Conservation (phyloP, 1,284 basidiomycete species). For the Trichosporon inkin region DNA sequence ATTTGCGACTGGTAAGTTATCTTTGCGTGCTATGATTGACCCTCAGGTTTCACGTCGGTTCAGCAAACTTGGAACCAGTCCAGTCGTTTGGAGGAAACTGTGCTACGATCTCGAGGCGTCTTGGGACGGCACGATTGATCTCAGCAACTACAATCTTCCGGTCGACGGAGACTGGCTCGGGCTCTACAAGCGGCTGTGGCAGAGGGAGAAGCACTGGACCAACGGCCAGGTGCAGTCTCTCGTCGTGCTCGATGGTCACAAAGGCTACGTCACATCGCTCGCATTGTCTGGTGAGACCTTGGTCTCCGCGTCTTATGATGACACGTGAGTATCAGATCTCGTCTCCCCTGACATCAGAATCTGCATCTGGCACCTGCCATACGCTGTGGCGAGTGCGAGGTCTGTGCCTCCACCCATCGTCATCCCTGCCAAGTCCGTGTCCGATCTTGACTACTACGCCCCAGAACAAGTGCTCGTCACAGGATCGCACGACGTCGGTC, state of each 20-base stretch:
- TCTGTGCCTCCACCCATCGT: conserved; percentile 22
- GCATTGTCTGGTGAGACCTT: conserved; percentile 64
- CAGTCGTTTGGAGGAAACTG: conserved; percentile 64
- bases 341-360: conserved; percentile 55
- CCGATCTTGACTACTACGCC: conserved; percentile 79
- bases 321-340: conserved; percentile 48
- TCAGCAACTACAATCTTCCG: conserved; percentile 48
- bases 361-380: conserved; percentile 78
- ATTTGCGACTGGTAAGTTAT: conserved; percentile 42
- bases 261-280: conserved; percentile 80
- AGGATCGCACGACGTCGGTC: conserved; percentile 88
- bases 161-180: conserved; percentile 69
- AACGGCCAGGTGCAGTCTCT: conserved; percentile 63
- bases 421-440: conserved; percentile 68
- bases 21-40: conserved; percentile 8
- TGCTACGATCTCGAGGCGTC: conserved; percentile 33
- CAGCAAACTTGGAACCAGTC: conserved; percentile 64
- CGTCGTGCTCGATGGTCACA: conserved; percentile 74
- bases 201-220: conserved; percentile 78
- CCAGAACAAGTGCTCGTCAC: conserved; percentile 85
- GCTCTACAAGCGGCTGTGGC: conserved; percentile 75
- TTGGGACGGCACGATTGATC: conserved; percentile 25
- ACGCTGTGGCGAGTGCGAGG: conserved; percentile 52
- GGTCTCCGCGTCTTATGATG: conserved; percentile 84
- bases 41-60: conserved; percentile 69